These are phyloP conservation scores for Colletotrichum chlorophyti DNA, from an alignment of 2,329 filamentous ascomycete species.

Conservation along the genomic window DNA sequence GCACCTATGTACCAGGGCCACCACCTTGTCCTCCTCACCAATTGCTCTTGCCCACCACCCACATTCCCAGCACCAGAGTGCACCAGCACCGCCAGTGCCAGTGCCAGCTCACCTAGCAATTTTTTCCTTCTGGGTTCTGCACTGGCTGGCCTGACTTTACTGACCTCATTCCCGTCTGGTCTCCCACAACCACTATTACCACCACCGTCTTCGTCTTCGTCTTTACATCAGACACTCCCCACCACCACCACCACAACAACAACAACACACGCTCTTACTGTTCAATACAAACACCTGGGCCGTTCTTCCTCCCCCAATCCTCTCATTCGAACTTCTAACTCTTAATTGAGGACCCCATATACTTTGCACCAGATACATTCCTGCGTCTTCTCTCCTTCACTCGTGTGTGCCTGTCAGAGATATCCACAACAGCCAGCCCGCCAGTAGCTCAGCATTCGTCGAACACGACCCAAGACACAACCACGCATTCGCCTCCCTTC, in stretches of 20 bases:
- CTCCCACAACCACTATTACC: constrained; percentile 17
- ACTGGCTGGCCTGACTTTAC: constrained; percentile 20
- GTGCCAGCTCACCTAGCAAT: constrained; percentile 22
- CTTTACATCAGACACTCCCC: constrained; percentile 29
- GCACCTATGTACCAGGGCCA: no score
- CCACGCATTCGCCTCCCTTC: constrained; percentile 16
- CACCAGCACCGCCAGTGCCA: constrained; percentile 1
- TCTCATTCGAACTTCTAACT: constrained; percentile 25
- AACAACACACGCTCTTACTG: constrained; percentile 9
- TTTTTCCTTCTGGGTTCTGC: constrained; percentile 23
- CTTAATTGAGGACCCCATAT: neutral
- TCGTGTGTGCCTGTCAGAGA: constrained; percentile 18
- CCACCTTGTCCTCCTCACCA: neutral
- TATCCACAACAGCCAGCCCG: constrained; percentile 22
- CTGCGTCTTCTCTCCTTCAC: constrained; percentile 13
- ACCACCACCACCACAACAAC: no score
- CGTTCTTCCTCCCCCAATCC: constrained; percentile 10
- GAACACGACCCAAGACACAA: constrained; percentile 17
- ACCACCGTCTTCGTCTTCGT: constrained; percentile 23
- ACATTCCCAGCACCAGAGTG: neutral
- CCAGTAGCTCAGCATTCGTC: constrained; percentile 18
- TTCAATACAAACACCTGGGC: constrained; percentile 12
- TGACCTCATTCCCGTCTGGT: constrained; percentile 29
- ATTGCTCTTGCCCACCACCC: neutral
- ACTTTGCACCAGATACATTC: constrained; percentile 2